These are phyloP conservation scores for Collybia sp. DNA, from an alignment of 768 basidiomycete species.

Conservation along the genomic window DNA sequence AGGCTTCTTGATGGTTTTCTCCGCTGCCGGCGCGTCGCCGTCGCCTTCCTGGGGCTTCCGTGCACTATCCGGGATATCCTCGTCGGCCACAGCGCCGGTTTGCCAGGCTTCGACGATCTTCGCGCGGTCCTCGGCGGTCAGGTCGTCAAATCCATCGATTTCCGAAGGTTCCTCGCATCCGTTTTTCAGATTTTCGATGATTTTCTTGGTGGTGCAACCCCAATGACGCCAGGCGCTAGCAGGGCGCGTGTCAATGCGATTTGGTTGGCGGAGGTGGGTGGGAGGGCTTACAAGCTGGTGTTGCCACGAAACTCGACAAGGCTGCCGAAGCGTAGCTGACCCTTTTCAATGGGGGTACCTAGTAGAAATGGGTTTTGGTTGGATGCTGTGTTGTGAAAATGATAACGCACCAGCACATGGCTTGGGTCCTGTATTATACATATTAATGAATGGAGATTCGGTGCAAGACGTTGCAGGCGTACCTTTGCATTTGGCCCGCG, in stretches of 20 bases:
- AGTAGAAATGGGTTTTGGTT: conserved; percentile 5
- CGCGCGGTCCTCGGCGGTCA: conserved; percentile 63
- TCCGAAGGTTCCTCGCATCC: conserved; percentile 55
- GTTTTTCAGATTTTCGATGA: conserved; percentile 69
- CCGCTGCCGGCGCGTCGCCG: conserved; percentile 39
- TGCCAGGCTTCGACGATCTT: conserved; percentile 72
- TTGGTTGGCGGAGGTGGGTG: conserved; percentile 14
- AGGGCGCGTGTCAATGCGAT: conserved; percentile 1
- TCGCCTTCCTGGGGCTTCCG: conserved; percentile 47
- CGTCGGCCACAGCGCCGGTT: conserved; percentile 73
- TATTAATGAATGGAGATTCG: conserved; percentile 5
- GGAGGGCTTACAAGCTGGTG: conserved; percentile 48
- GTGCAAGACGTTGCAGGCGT: conserved; percentile 11
- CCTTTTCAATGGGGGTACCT: conserved; percentile 75
- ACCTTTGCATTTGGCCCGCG: conserved; percentile 80
- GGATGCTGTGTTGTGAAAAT: not conserved
- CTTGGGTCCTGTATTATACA: conserved; percentile 55
- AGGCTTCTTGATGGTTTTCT: conserved; percentile 31
- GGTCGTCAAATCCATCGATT: conserved; percentile 82
- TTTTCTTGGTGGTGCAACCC: conserved; percentile 75
- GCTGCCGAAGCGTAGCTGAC: conserved; percentile 65
- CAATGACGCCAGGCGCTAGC: conserved; percentile 82
- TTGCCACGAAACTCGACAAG: conserved; percentile 72
- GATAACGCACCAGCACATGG: conserved; percentile 59
- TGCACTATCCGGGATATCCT: conserved; percentile 76